phyloP scores from a whole-genome alignment of 164 flowering plant genomes.

The Dillenia turbinata region DNA sequence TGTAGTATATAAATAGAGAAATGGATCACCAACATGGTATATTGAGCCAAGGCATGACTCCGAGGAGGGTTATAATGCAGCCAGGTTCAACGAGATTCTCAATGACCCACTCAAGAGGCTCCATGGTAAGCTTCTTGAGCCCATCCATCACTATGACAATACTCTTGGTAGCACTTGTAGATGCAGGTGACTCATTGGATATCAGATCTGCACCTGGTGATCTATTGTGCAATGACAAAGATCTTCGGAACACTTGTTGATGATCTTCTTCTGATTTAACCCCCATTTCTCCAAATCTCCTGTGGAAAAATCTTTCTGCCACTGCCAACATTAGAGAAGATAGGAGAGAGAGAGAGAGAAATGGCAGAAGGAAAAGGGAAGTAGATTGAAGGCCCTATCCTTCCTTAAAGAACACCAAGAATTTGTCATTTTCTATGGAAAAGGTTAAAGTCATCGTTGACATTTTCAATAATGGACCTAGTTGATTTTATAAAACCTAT shows the following conservation, averaged over 20 bases:
- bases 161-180: conserved; percentile 7
- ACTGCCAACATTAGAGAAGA: too few species aligned
- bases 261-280: neutral
- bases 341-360: too few species aligned
- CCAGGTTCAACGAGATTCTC: conserved; percentile 27
- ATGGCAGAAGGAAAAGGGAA: too few species aligned
- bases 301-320: too few species aligned
- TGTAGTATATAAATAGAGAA: neutral
- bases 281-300: too few species aligned
- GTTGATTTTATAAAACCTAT: too few species aligned
- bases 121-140: conserved; percentile 27
- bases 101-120: conserved; percentile 36
- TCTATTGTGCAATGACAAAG: neutral
- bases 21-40: conserved; percentile 33
- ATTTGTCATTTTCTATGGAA: too few species aligned
- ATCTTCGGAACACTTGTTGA: neutral
- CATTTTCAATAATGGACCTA: too few species aligned
- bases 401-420: too few species aligned
- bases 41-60: conserved; percentile 58
- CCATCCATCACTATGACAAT: conserved; percentile 49
- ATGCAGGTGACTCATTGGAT: conserved; percentile 13
- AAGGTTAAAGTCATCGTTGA: too few species aligned
- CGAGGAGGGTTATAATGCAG: conserved; percentile 35
- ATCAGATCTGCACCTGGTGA: conserved; percentile 4
- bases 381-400: too few species aligned